Base-by-base conservation (phyloP, 345 rosid genomes). In the Populus deltoides region DNA sequence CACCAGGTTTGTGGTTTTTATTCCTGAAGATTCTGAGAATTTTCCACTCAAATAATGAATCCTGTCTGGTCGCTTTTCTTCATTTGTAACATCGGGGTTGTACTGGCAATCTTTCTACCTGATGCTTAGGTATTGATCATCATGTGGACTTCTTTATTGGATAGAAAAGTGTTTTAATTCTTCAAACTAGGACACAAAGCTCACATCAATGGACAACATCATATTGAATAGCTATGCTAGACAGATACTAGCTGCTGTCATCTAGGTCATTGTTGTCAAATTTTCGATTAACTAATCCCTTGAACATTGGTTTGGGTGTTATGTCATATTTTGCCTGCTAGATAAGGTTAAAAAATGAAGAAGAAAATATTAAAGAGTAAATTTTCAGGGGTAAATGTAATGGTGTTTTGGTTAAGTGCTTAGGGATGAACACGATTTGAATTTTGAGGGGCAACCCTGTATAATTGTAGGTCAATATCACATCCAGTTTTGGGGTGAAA, bases 1-100 rank as follows among this genome's bases (percentile, higher is more conserved):
- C 45, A 57, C 83, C 87, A 84, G 87, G 86, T 86, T 84, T 74
- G 89, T 61, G 80, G 39, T 62, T 66, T 10, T 74, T 66, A 43
- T 75, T 51, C 67, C 41, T 83, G 35, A 51, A 22, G 33, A 38
- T 75, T 75, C n/a, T 70, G 20, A 27, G 75, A 57, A 29, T 68
- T 36, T 53, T 73, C 66, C 29, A 41, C 53, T 80, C 11, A 63
- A 39, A 24, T 66, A 70, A 36, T 49, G 17, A 62, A 8, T 62
- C 15, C 61, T 69, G 1, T 74, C 5, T 55, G 66, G 45, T 12
- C 47, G 6, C 18, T 6, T 16, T 75, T 22, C 22, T 47, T 35
- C 65, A 33, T 67, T 22, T 67, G 12, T 68, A 49, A 6, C 79
- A 35, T 35, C 57, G 16, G 38, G 36, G n/a, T 4, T 43, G 24